These are phyloP conservation scores for Chenopodium formosanum DNA, from an alignment of 148 eudicot genomes.

Conservation along the genomic window DNA sequence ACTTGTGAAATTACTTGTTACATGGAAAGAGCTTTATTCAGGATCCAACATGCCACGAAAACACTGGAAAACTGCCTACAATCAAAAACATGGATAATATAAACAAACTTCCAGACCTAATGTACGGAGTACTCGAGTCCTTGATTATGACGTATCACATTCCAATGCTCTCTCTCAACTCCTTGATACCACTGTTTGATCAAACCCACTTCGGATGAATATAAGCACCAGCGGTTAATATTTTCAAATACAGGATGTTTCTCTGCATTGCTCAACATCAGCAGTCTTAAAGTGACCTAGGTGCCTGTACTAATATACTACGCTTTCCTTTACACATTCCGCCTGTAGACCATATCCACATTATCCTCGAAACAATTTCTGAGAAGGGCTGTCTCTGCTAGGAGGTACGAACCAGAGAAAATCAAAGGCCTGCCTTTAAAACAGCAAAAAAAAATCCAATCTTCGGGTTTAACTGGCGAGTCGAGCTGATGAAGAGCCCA, in stretches of 20 bases:
- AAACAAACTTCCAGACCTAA: background rate
- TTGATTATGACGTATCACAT: background rate
- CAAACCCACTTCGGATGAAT: background rate
- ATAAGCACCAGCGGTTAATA: background rate
- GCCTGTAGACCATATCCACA: background rate
- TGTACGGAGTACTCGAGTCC: background rate
- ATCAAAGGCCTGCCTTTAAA: background rate
- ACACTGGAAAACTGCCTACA: background rate
- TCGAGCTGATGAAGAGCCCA: background rate
- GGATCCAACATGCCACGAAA: background rate
- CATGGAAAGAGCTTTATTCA: constrained; percentile 1
- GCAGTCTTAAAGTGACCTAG: background rate
- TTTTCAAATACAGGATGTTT: background rate
- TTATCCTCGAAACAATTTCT: background rate
- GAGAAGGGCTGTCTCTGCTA: background rate
- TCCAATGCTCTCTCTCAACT: background rate
- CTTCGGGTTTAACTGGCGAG: background rate
- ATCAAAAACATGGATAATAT: background rate
- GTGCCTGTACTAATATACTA: background rate
- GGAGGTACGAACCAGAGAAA: background rate
- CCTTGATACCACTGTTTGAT: background rate
- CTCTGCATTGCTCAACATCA: background rate
- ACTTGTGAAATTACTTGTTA: background rate
- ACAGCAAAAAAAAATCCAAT: background rate
- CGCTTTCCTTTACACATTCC: background rate